Evolutionary conservation across 2,329 filamentous ascomycete genomes (phyloP), one percentile per base, ranked within the genome.

Genomic region (Phialemonium atrogriseum): DNA sequence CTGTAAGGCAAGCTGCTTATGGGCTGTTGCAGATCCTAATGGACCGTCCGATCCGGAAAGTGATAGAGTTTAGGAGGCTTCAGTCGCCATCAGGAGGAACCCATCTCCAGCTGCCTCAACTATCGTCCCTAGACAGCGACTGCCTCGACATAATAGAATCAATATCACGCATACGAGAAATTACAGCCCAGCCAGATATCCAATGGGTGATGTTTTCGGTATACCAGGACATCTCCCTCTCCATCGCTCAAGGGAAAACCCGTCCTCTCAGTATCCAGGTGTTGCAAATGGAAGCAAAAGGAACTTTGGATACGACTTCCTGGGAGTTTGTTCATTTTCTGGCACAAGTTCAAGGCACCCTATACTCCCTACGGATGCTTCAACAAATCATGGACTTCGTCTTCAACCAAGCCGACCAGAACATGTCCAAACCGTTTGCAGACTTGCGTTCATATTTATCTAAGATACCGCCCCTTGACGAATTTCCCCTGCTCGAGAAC

Each of bases 321-420:
- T 84, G 79, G 80, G 59, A 68, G 8, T 56, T 68, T 12, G 53
- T 81, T 25, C 80, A 85, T 44, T 60, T 80, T 28, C 50, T 65
- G 7, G 76, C 77, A 1, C 73, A 80, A 40, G 51, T 76, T 0
- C 72, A 80, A 33, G 72, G 71, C 5, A 60, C 66, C 1, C 52
- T 74, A 5, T 83, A 82, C 46, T 81, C 77, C 1, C 47, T 82
- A 2, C 64, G 75, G 25, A 70, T 75, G 38, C 48, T 70, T 13
- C 55, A 56, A 37, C 73, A 77, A 45, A 48, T 76, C 4, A 39
- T 69, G 3, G 56, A 57, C 15, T 45, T 59, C 7, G 31, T 61
- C 2, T 31, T 26, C n/a, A 18, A 30, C 7, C 39, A 43, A 1
- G 27, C 8, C 4, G 20, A 24, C 18, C 2, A n/a, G 9, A 20